Evolutionary conservation across 1,284 basidiomycete species (phyloP), one percentile per base, ranked within the genome.

Genomic region (Sanguinoderma infundibulare): DNA sequence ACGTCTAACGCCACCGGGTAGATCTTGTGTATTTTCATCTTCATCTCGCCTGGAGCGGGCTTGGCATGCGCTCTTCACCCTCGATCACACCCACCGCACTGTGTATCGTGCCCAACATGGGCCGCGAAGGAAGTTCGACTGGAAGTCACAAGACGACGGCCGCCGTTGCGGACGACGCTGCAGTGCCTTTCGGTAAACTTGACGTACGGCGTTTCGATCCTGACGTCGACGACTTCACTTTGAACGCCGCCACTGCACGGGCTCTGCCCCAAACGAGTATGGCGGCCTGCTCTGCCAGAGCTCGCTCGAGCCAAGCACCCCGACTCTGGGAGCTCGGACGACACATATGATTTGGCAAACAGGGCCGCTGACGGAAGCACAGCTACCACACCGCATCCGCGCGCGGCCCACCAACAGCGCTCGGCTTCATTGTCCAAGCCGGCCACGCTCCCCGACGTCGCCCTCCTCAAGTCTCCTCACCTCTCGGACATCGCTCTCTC

Each of bases 331-430:
- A n/a, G n/a, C n/a, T n/a, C n/a, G n/a, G n/a, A 7, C 42, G 26
- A 46, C 42, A 28, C 42, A 28, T 26, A 10, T 28, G 42, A 42
- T 42, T 39, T 39, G 7, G 34, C 34, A 12, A 42, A 42, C 40
- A 24, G 24, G 53, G n/a, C 24, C 55, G 55, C 49, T 51, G 38
- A 52, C 56, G 50, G 52, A 52, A 15, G 56, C 56, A 39, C 26
- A 39, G 39, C 56, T 42, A 32, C 56, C 56, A 40, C 56, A 58
- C 56, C 39, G 56, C 49, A 57, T 52, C 50, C 56, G 56, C 50
- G 49, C 50, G 39, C 26, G 46, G 1, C 28, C 26, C 46, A 26
- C 46, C 28, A 32, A 49, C 46, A 32, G 28, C 30, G 46, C 46
- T 15, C 17, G 28, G 46, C 30, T 46, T 26, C 42, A 46, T 26